Conservation (phyloP, 805 yeast species). For the Ogataea paraovalis region DNA sequence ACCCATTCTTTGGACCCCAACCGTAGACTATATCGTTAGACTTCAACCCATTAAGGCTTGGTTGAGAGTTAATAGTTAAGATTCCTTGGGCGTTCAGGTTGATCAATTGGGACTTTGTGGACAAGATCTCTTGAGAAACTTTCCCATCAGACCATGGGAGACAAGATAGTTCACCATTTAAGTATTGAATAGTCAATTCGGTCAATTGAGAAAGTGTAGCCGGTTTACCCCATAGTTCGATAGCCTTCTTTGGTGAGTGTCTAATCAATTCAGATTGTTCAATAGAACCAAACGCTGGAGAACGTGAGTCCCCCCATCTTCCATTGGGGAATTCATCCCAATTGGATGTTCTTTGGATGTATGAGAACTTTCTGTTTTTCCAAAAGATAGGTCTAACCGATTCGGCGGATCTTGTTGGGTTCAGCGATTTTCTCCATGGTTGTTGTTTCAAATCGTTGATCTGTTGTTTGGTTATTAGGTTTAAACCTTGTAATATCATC, state of each 20-base stretch:
- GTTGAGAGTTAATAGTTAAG: conserved; percentile 89
- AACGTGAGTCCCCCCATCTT: conserved; percentile 96
- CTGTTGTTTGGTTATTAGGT: conserved; percentile 38
- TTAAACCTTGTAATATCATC: conserved; percentile 77
- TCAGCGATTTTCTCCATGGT: conserved; percentile 93
- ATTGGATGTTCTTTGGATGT: conserved; percentile 80
- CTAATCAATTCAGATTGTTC: conserved; percentile 77
- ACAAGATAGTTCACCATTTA: conserved; percentile 65
- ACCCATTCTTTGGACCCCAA: conserved; percentile 95
- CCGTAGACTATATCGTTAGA: conserved; percentile 75
- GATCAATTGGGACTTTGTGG: conserved; percentile 56
- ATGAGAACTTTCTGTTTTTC: conserved; percentile 89
- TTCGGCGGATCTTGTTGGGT: conserved; percentile 75
- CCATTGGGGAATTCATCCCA: conserved; percentile 99
- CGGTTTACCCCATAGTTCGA: conserved; percentile 89
- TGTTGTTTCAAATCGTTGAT: conserved; percentile 29
- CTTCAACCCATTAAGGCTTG: conserved; percentile 76
- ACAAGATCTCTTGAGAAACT: conserved; percentile 66
- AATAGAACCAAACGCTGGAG: conserved; percentile 94
- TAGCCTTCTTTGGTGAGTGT: conserved; percentile 75
- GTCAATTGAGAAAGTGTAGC: conserved; percentile 54
- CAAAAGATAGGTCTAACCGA: conserved; percentile 92
- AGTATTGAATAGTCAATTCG: conserved; percentile 59
- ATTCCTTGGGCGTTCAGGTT: conserved; percentile 64
- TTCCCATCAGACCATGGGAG: conserved; percentile 97